Evolutionary conservation across 2,329 filamentous ascomycete species (phyloP), one percentile per base, ranked within the genome.

Genomic region (Paradendryphiella salina): DNA sequence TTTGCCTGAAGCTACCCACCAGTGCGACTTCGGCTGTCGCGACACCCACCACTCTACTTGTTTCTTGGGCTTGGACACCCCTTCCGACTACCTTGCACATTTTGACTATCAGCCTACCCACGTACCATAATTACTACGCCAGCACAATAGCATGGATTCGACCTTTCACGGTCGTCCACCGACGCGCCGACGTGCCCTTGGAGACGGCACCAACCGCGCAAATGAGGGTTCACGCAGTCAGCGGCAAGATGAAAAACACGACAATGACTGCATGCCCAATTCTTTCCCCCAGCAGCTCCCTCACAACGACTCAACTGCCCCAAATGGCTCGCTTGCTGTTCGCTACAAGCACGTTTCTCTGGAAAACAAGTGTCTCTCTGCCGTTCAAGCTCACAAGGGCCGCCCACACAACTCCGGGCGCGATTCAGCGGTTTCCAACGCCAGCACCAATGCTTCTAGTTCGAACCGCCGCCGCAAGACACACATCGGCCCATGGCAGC

Each of bases 401-500:
- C 70, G 73, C 11, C 75, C 78, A 15, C 78, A 77, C 18, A 83
- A 83, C 41, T 40, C 67, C 11, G 73, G 73, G 61, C 75, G 78
- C 39, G 71, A 78, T 59, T 79, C 81, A 0, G 75, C 79, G 4
- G 75, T 83, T 31, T 85, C 83, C 1, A 82, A 79, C 2, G 73
- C 77, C 0, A 85, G 82, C 5, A 81, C 80, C 2, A 75, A 79
- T 40, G 45, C 79, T 3, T 80, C 78, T 3, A 69, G 67, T 21
- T 79, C 78, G 45, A 70, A 65, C 45, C 76, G 79, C 4, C 79
- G 81, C 56, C 76, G 80, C 37, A 85, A 85, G 74, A 89, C 87
- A 9, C 87, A 90, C 64, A 89, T 99, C 64, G 94, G 94, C 0
- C 93, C 93, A 59, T 99, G 94, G 94, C 86, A 93, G 60, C 77